A percentile compares a stretch with the other conserved stretches of the same genome.
Evolutionary conservation across 2,329 filamentous ascomycete genomes (phyloP).

Genomic region (Lasiodiplodia theobromae): DNA sequence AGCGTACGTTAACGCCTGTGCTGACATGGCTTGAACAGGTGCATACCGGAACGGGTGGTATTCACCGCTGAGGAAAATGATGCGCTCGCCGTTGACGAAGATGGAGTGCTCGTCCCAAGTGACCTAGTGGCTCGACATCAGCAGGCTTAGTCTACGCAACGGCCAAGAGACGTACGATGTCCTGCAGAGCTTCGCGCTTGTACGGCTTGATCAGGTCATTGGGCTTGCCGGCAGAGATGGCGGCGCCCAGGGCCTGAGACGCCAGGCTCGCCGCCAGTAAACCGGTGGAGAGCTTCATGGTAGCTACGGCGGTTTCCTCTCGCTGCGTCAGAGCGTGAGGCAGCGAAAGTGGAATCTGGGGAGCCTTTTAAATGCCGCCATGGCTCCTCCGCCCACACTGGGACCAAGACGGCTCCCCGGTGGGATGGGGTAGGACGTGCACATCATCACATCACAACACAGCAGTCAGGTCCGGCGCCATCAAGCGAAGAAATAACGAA

Average conservation of each 20-base stretch:
- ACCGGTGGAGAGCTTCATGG: conserved; percentile 27
- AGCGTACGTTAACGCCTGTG: background rate
- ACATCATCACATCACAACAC: conserved; percentile 19
- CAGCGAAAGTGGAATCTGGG: background rate
- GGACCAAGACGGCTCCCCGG: conserved; percentile 15
- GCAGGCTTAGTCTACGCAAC: conserved; percentile 30
- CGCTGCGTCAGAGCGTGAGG: background rate
- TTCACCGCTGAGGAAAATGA: conserved; percentile 77
- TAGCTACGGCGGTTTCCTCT: background rate
- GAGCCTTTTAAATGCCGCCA: conserved; percentile 3
- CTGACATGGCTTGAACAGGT: conserved; percentile 5
- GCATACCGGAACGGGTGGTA: conserved; percentile 70
- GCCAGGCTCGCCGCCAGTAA: conserved; percentile 49
- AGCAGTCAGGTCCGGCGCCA: conserved; percentile 15
- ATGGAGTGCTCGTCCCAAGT: conserved; percentile 78
- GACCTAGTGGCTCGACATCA: conserved; percentile 47
- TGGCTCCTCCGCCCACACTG: conserved; percentile 1
- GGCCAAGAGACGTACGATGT: conserved; percentile 56
- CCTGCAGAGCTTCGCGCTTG: conserved; percentile 60
- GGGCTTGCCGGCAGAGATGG: conserved; percentile 56
- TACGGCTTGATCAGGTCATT: conserved; percentile 58
- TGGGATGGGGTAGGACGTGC: conserved; percentile 8
- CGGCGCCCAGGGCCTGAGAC: conserved; percentile 54
- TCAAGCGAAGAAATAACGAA: background rate
- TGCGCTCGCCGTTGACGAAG: conserved; percentile 71